phyloP scores from a whole-genome alignment of 2,329 filamentous ascomycete species.

The Thermochaetoides dissita region DNA sequence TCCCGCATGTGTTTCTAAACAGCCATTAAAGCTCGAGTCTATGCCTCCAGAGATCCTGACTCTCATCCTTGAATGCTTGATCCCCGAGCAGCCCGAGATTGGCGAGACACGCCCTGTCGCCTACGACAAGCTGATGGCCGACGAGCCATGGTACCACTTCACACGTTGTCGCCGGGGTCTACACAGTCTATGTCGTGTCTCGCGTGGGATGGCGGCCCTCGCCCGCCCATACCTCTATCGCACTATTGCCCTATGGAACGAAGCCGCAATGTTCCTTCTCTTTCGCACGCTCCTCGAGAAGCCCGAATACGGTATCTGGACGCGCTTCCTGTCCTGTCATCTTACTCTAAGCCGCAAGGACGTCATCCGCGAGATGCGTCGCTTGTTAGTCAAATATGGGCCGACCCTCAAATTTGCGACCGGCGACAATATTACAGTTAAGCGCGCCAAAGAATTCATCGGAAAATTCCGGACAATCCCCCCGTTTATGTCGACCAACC shows the following conservation, averaged over 20 bases:
- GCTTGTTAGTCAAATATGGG: slow-evolving; percentile 7
- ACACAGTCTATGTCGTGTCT: slow-evolving; percentile 12
- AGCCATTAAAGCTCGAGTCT: background rate
- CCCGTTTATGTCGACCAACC: slow-evolving; percentile 2
- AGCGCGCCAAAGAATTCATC: background rate
- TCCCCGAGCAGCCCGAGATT: slow-evolving; percentile 15
- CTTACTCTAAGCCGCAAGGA: slow-evolving; percentile 12
- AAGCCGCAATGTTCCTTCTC: slow-evolving; percentile 13
- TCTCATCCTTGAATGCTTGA: slow-evolving; percentile 12
- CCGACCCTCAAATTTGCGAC: slow-evolving; percentile 2
- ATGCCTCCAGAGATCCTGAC: slow-evolving; percentile 3
- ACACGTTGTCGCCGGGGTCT: slow-evolving; percentile 15
- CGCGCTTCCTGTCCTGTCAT: slow-evolving; percentile 15
- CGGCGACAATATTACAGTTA: background rate
- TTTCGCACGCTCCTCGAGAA: slow-evolving; percentile 15
- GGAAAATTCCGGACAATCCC: background rate
- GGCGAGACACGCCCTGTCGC: slow-evolving; percentile 16
- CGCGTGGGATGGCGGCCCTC: slow-evolving; percentile 8
- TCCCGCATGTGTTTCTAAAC: background rate
- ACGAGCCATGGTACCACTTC: slow-evolving; percentile 17
- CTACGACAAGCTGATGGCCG: slow-evolving; percentile 14
- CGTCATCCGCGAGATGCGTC: slow-evolving; percentile 12
- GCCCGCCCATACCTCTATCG: slow-evolving; percentile 16
- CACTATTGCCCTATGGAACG: slow-evolving; percentile 11
- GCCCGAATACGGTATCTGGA: slow-evolving; percentile 10